Evolutionary conservation across 2,329 filamentous ascomycete species (phyloP), one percentile per base, ranked within the genome.

Genomic region (Neofusicoccum laricinum): DNA sequence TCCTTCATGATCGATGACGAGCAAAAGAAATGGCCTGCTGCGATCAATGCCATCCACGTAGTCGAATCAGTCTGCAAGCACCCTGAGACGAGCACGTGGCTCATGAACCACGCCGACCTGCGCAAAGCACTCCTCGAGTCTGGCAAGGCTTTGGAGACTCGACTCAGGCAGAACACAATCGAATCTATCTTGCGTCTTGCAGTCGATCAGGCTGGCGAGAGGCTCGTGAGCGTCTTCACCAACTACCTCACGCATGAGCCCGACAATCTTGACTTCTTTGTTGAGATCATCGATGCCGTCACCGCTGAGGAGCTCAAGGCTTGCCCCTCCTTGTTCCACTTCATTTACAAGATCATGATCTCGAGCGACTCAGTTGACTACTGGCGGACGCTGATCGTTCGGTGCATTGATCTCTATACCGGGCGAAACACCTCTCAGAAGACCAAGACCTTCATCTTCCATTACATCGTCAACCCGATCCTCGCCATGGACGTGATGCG

Each of bases 401-500:
- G 91, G 62, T 96, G 93, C 72, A 85, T 99, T 51, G 93, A 98
- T 64, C 82, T 93, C 0, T 99, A 97, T 75, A 89, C 91, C 6
- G 86, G 88, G 57, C 92, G 90, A 72, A 86, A 83, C 50, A 91
- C 89, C 12, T 88, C 90, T 0, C 95, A 97, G 77, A 93, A 90
- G 80, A 91, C 92, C 49, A 99, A 99, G 77, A 90, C 93, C 61
- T 99, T 97, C 75, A 82, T 96, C 40, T 88, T 99, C 73, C 92
- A 92, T 74, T 89, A 97, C 75, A 85, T 99, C 36, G 91, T 97
- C 68, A 99, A 98, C 71, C 96, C 95, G 0, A 96, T 98, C 43
- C 86, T 99, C 63, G 93, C 94, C 2, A 97, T 94, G 90, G 95
- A 99, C 77, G 89, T 97, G 43, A 94, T 95, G 86, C 88, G 90